Percentiles rank a stretch among this genome's conserved stretches.
Conservation (phyloP, 2,329 filamentous ascomycete genomes). For the Epichloe sibirici region DNA sequence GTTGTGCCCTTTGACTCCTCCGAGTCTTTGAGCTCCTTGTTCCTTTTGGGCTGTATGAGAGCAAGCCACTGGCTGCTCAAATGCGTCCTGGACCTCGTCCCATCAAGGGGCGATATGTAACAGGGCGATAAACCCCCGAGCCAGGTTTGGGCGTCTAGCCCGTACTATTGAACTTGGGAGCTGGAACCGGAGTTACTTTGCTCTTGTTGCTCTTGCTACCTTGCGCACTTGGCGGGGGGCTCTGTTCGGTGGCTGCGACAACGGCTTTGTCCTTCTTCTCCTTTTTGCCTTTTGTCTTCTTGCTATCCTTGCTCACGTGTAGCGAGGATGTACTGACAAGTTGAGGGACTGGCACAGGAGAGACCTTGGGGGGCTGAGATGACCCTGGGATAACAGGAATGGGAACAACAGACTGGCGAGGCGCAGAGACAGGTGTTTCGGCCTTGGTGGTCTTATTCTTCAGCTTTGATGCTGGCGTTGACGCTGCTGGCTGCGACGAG, state of each 20-base stretch:
- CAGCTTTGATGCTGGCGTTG: slow-evolving; percentile 13
- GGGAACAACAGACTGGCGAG: slow-evolving; percentile 20
- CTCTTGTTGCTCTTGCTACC: slow-evolving; percentile 5
- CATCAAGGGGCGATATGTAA: not conserved
- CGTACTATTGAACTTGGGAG: slow-evolving; percentile 11
- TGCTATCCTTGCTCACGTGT: slow-evolving; percentile 14
- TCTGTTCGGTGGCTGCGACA: slow-evolving; percentile 9
- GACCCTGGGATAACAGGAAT: slow-evolving; percentile 23
- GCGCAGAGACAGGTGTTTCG: slow-evolving; percentile 17
- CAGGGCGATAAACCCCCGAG: not conserved
- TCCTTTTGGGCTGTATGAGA: not conserved
- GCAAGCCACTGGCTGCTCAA: not conserved
- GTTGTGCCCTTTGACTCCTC: not conserved
- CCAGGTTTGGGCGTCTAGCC: slow-evolving; percentile 12
- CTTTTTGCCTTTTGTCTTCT: slow-evolving; percentile 19
- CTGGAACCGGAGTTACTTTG: slow-evolving; percentile 15
- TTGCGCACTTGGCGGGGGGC: slow-evolving; percentile 12
- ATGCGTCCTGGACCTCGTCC: not conserved
- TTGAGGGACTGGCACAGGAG: slow-evolving; percentile 13
- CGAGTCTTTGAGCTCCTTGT: not conserved
- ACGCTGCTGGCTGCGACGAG: slow-evolving; percentile 8
- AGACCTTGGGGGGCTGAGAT: slow-evolving; percentile 16
- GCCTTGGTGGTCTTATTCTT: slow-evolving; percentile 10
- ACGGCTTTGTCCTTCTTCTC: slow-evolving; percentile 15
- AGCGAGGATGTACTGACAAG: slow-evolving; percentile 10